phyloP scores from a whole-genome alignment of 2,329 filamentous ascomycete genomes.

The Teratosphaeria destructans region DNA sequence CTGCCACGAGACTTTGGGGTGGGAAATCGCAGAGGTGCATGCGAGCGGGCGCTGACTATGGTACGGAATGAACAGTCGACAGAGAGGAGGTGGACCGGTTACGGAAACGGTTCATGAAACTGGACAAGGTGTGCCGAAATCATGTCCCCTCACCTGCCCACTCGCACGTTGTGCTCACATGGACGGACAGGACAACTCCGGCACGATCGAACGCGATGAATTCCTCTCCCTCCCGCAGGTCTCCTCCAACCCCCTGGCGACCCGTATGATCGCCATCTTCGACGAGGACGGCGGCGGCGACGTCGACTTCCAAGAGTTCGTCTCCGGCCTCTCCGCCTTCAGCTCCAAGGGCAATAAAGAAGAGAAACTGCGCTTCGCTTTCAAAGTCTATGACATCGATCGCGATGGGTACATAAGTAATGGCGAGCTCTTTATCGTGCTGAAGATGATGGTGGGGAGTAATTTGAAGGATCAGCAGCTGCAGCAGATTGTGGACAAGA shows the following conservation, averaged over 20 bases:
- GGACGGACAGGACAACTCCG: conserved; percentile 74
- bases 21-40: background rate
- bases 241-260: conserved; percentile 92
- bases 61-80: conserved; percentile 55
- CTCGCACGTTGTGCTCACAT: background rate
- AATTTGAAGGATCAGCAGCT: conserved; percentile 98
- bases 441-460: conserved; percentile 99
- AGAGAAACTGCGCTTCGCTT: conserved; percentile 94
- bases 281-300: conserved; percentile 97
- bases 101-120: conserved; percentile 96
- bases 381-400: conserved; percentile 99
- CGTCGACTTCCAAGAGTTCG: conserved; percentile 98
- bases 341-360: conserved; percentile 98
- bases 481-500: conserved; percentile 99
- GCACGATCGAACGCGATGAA: conserved; percentile 96
- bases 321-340: conserved; percentile 88
- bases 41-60: conserved; percentile 9
- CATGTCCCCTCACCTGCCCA: background rate
- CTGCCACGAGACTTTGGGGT: background rate
- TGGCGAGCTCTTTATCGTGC: conserved; percentile 94
- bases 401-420: conserved; percentile 98
- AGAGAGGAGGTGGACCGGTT: conserved; percentile 92
- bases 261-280: conserved; percentile 98
- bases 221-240: conserved; percentile 96
- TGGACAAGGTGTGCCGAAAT: conserved; percentile 67